Evolutionary conservation across 2,329 filamentous ascomycete genomes (phyloP).

Genomic region (Penicillium aurantiogriseum): DNA sequence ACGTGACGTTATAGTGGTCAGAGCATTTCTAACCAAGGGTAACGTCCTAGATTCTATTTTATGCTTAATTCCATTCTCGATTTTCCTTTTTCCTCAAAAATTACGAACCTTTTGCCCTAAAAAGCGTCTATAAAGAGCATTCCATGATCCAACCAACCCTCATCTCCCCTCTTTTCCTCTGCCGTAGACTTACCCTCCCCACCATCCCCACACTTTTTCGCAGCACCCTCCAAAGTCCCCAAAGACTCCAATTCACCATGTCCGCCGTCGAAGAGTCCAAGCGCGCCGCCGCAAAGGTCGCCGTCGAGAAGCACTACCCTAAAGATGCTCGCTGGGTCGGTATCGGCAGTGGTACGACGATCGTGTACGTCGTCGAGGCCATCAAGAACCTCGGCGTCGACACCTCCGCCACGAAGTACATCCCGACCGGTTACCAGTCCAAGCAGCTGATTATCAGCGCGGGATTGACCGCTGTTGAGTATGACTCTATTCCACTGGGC

Average conservation of each 20-base stretch:
- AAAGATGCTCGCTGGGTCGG: conserved; percentile 58
- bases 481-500: conserved; percentile 68
- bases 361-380: conserved; percentile 66
- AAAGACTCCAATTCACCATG: conserved; percentile 32
- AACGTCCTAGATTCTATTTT: neutral
- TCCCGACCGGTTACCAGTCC: conserved; percentile 89
- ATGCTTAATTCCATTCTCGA: neutral
- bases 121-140: neutral
- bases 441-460: conserved; percentile 80
- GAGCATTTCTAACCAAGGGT: neutral
- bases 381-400: conserved; percentile 53
- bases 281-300: conserved; percentile 57
- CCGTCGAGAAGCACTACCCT: conserved; percentile 61
- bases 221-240: conserved; percentile 1
- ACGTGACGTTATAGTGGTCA: neutral
- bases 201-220: conserved; percentile 7
- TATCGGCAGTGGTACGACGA: conserved; percentile 64
- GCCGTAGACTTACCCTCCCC: conserved; percentile 5
- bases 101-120: neutral
- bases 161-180: conserved; percentile 17
- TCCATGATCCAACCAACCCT: conserved; percentile 8
- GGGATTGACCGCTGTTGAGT: conserved; percentile 72
- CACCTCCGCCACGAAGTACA: conserved; percentile 68
- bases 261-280: conserved; percentile 55
- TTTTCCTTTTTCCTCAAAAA: neutral